Percentiles rank a stretch among this genome's conserved stretches.
phyloP scores from a whole-genome alignment of 805 yeast genomes.

The Pichia membranifaciens region DNA sequence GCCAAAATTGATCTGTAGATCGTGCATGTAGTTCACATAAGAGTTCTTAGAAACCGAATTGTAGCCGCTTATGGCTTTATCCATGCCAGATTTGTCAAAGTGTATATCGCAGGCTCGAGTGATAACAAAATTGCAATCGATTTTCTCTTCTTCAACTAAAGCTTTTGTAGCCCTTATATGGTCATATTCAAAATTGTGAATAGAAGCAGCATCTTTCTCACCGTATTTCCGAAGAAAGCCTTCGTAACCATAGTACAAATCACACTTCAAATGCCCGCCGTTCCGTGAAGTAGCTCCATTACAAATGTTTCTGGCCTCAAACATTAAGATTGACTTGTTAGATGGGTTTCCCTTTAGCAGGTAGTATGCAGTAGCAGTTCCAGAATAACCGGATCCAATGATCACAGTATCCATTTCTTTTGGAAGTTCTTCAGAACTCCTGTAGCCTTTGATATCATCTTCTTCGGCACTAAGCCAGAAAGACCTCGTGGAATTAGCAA shows the following conservation, averaged over 20 bases:
- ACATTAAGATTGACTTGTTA: conserved; percentile 19
- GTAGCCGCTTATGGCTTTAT: conserved; percentile 24
- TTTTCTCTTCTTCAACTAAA: conserved; percentile 28
- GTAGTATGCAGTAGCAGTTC: conserved; percentile 34
- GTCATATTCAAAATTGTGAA: conserved; percentile 33
- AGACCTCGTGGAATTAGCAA: conserved; percentile 17
- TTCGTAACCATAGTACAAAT: conserved; percentile 18
- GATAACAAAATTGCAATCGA: conserved; percentile 32
- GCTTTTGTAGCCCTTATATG: conserved; percentile 31
- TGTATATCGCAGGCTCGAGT: conserved; percentile 30
- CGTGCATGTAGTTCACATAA: conserved; percentile 2
- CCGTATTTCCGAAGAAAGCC: conserved; percentile 19
- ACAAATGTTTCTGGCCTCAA: conserved; percentile 39
- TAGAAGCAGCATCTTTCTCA: conserved; percentile 30
- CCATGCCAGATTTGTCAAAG: conserved; percentile 13
- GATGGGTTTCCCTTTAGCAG: conserved; percentile 13
- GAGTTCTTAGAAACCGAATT: conserved; percentile 14
- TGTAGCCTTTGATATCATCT: conserved; percentile 14
- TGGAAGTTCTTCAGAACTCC: conserved; percentile 30
- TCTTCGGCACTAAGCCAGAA: conserved; percentile 20
- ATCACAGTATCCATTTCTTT: conserved; percentile 34
- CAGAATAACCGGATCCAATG: conserved; percentile 42
- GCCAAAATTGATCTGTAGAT: conserved; percentile 1
- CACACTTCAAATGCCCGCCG: conserved; percentile 45
- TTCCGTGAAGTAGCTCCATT: conserved; percentile 43